phyloP scores from a whole-genome alignment of 192 early-diverging fungal genomes.

The Pecoramyces ruminantium region DNA sequence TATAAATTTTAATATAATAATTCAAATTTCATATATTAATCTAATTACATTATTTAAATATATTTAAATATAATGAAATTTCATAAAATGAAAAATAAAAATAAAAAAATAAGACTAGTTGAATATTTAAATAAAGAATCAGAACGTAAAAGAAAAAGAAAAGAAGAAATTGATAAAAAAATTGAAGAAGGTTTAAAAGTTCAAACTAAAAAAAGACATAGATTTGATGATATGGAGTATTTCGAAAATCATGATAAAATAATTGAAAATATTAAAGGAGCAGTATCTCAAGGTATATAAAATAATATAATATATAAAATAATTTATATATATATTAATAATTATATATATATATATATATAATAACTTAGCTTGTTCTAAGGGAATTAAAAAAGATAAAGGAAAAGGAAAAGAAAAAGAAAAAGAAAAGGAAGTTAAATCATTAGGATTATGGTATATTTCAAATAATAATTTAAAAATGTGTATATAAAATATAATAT shows the following conservation, averaged over 20 bases:
- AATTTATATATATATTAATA: no score
- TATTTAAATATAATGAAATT: no score
- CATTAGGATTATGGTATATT: not conserved
- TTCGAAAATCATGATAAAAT: constrained; percentile 45
- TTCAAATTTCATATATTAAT: no score
- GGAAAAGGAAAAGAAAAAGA: not conserved
- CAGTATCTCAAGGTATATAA: constrained; percentile 17
- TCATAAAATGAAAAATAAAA: no score
- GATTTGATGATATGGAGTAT: constrained; percentile 73
- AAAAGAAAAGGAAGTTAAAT: not conserved
- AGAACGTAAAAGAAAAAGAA: constrained; percentile 40
- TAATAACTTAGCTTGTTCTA: not conserved
- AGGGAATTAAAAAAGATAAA: not conserved
- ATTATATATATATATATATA: not conserved
- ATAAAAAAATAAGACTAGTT: constrained; percentile 25
- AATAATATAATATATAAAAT: no score
- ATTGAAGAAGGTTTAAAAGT: constrained; percentile 63
- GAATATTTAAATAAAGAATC: constrained; percentile 53
- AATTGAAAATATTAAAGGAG: constrained; percentile 36
- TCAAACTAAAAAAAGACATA: constrained; percentile 45
- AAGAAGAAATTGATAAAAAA: constrained; percentile 41
- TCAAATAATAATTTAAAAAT: no score
- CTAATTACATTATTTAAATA: no score
- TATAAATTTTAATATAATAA: no score
- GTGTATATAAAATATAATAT: no score